Percentiles rank a stretch among this genome's conserved stretches.
Evolutionary conservation across 345 rosid species (phyloP).

Genomic region (Noccaea bulbosa): DNA sequence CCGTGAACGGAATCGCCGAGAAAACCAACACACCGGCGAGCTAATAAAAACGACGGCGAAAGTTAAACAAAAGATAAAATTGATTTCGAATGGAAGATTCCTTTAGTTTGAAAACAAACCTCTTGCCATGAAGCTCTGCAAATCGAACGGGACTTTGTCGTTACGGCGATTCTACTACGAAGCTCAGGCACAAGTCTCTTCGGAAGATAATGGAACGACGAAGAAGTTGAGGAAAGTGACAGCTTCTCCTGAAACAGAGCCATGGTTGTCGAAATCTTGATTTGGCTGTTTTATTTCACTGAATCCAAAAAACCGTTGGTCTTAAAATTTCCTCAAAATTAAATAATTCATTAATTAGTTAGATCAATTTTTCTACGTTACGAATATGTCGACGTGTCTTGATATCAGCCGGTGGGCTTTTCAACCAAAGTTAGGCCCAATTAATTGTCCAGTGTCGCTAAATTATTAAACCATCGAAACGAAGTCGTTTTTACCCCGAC

Average conservation of each 20-base stretch:
- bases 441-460: neutral
- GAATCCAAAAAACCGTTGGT: neutral
- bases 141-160: slow-evolving; percentile 39
- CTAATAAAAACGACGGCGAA: slow-evolving; percentile 53
- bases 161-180: slow-evolving; percentile 6
- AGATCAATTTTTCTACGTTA: neutral
- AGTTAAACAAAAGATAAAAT: slow-evolving; percentile 24
- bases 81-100: neutral
- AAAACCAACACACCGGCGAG: slow-evolving; percentile 87
- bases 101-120: slow-evolving; percentile 40
- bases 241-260: slow-evolving; percentile 45
- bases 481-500: neutral
- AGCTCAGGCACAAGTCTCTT: slow-evolving; percentile 2
- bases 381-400: slow-evolving; percentile 24
- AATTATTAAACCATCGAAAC: neutral
- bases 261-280: slow-evolving; percentile 28
- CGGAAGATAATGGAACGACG: slow-evolving; percentile 41
- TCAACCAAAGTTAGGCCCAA: slow-evolving; percentile 1
- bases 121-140: slow-evolving; percentile 94
- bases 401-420: neutral
- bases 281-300: neutral
- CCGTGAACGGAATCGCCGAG: slow-evolving; percentile 91
- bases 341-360: neutral
- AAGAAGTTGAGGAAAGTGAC: slow-evolving; percentile 39
- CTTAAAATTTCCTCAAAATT: neutral